Evolutionary conservation across 2,329 filamentous ascomycete species (phyloP).

Genomic region (Trichoderma atroviride): DNA sequence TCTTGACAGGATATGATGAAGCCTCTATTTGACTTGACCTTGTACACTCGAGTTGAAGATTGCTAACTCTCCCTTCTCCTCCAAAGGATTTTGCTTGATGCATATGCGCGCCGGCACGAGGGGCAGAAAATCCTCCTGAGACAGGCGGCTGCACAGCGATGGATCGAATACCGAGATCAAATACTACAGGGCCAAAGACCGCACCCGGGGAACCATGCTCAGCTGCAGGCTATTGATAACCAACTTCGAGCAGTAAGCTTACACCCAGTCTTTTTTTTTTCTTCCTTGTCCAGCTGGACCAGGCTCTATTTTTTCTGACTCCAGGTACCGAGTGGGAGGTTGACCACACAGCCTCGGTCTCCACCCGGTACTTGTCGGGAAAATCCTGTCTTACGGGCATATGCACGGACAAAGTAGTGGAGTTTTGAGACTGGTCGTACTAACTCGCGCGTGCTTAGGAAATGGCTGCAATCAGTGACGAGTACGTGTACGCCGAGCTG

Average conservation of each 20-base stretch:
- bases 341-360: neutral
- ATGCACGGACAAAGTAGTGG: slow-evolving; percentile 11
- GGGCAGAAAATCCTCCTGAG: slow-evolving; percentile 66
- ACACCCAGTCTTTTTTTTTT: neutral
- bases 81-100: slow-evolving; percentile 59
- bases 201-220: slow-evolving; percentile 49
- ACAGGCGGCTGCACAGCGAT: slow-evolving; percentile 62
- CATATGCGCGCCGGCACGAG: slow-evolving; percentile 63
- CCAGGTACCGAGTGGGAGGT: neutral
- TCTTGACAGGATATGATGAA: slow-evolving; percentile 7
- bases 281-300: slow-evolving; percentile 1
- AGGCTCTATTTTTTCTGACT: neutral
- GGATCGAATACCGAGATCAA: slow-evolving; percentile 57
- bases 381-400: slow-evolving; percentile 12
- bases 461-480: slow-evolving; percentile 60
- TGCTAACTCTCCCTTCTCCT: slow-evolving; percentile 1
- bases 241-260: slow-evolving; percentile 58
- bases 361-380: slow-evolving; percentile 12
- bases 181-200: slow-evolving; percentile 57
- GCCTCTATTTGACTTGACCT: neutral
- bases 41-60: neutral
- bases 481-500: slow-evolving; percentile 59
- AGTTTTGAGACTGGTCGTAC: neutral
- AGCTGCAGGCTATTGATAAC: slow-evolving; percentile 57
- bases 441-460: slow-evolving; percentile 46